Percentiles rank a stretch among this genome's conserved stretches.
Evolutionary conservation across 1,284 basidiomycete genomes (phyloP).

Genomic region (Mycosarcoma mackinlayi): DNA sequence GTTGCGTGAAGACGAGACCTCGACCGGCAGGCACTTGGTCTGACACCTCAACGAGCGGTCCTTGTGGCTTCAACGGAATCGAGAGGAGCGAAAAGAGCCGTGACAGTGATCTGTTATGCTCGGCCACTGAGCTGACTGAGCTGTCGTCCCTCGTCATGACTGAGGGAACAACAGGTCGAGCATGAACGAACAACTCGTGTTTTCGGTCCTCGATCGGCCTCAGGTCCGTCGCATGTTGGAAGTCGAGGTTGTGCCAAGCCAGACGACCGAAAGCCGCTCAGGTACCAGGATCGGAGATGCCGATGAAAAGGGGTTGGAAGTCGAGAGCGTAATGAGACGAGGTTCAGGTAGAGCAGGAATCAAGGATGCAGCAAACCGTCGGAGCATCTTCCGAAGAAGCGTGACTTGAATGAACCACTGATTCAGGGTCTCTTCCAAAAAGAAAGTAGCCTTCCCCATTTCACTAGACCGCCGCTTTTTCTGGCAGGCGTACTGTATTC

Average conservation of each 20-base stretch:
- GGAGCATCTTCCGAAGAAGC: background rate
- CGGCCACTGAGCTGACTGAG: slow-evolving; percentile 20
- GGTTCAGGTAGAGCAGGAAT: too few species aligned
- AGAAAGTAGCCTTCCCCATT: background rate
- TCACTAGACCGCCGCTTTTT: too few species aligned
- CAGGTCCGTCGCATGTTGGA: background rate
- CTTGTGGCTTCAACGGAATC: background rate
- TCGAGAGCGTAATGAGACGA: too few species aligned
- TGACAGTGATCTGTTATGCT: slow-evolving; percentile 26
- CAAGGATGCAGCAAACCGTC: too few species aligned
- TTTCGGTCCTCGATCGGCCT: background rate
- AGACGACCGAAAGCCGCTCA: too few species aligned
- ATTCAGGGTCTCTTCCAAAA: slow-evolving; percentile 3
- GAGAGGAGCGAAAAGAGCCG: slow-evolving; percentile 15
- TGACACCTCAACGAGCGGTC: slow-evolving; percentile 17
- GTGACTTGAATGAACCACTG: background rate
- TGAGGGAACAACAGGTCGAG: background rate
- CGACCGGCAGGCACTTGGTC: slow-evolving; percentile 42
- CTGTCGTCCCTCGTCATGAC: slow-evolving; percentile 8
- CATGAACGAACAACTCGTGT: background rate
- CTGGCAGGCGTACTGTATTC: too few species aligned
- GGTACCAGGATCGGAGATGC: too few species aligned
- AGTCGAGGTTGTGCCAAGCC: too few species aligned
- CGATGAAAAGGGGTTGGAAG: too few species aligned
- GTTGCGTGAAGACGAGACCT: slow-evolving; percentile 37